phyloP scores from a whole-genome alignment of 2,329 filamentous ascomycete species.

The Monosporascus sp. region DNA sequence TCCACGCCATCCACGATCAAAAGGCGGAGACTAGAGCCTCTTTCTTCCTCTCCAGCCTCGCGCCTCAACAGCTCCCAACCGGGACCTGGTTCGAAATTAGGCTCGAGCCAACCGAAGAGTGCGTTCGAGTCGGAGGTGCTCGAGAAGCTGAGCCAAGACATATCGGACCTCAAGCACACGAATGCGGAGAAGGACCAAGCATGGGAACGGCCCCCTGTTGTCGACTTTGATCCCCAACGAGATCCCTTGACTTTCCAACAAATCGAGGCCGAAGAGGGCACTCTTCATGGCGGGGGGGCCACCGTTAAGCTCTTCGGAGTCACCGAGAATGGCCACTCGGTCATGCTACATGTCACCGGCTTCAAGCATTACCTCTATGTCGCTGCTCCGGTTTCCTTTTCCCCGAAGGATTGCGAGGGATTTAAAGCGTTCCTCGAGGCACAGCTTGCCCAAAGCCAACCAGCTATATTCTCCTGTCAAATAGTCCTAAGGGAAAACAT shows the following conservation, averaged over 20 bases:
- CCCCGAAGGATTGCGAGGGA: constrained; percentile 66
- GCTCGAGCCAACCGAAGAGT: constrained; percentile 79
- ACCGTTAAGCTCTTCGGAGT: constrained; percentile 93
- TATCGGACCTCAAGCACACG: constrained; percentile 75
- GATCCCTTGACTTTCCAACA: constrained; percentile 86
- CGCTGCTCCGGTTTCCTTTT: constrained; percentile 78
- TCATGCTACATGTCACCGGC: constrained; percentile 88
- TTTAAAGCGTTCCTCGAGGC: constrained; percentile 79
- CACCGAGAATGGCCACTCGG: constrained; percentile 77
- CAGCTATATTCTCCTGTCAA: constrained; percentile 72
- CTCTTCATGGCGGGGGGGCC: constrained; percentile 66
- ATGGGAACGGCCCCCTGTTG: constrained; percentile 64
- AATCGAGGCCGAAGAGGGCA: constrained; percentile 91
- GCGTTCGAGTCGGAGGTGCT: constrained; percentile 90
- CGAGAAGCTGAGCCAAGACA: constrained; percentile 93
- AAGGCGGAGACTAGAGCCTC: constrained; percentile 73
- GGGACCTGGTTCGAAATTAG: constrained; percentile 54
- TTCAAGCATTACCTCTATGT: constrained; percentile 97
- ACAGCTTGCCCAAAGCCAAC: constrained; percentile 67
- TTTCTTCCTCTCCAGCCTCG: constrained; percentile 49
- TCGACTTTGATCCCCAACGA: constrained; percentile 48
- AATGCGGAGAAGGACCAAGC: constrained; percentile 91
- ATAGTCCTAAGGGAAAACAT: constrained; percentile 86
- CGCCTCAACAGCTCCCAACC: constrained; percentile 60
- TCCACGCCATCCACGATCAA: constrained; percentile 59